Conservation (phyloP, 257 asterid species). For the Mentha longifolia region DNA sequence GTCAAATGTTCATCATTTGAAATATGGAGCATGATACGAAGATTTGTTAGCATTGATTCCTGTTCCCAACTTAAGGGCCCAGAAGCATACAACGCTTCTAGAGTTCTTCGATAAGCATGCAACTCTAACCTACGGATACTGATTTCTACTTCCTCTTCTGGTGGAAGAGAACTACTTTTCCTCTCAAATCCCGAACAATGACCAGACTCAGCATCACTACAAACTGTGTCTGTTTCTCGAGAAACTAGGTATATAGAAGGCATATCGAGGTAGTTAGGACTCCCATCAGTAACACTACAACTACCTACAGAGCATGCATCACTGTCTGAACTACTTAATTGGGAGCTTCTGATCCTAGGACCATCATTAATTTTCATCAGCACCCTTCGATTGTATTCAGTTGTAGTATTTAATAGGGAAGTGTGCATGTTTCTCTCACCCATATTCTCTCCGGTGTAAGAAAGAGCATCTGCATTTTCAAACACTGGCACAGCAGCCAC, state of each 20-base stretch:
- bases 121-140: slow-evolving; percentile 76
- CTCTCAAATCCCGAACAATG: slow-evolving; percentile 50
- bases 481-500: slow-evolving; percentile 37
- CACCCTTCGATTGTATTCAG: slow-evolving; percentile 53
- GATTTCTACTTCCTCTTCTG: slow-evolving; percentile 57
- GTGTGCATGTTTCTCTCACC: slow-evolving; percentile 58
- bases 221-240: slow-evolving; percentile 46
- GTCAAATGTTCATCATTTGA: slow-evolving; percentile 93
- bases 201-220: slow-evolving; percentile 74
- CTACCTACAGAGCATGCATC: slow-evolving; percentile 84
- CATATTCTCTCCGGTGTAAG: slow-evolving; percentile 56
- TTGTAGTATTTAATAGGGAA: slow-evolving; percentile 50
- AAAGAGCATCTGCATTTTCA: slow-evolving; percentile 74
- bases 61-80: slow-evolving; percentile 98
- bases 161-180: slow-evolving; percentile 46
- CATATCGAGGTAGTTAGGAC: slow-evolving; percentile 44
- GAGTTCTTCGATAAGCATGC: slow-evolving; percentile 79
- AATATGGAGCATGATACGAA: slow-evolving; percentile 79
- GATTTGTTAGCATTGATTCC: slow-evolving; percentile 81
- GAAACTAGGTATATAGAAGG: slow-evolving; percentile 38
- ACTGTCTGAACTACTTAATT: slow-evolving; percentile 49
- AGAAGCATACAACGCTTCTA: slow-evolving; percentile 74
- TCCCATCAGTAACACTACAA: slow-evolving; percentile 62
- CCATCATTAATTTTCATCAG: slow-evolving; percentile 40
- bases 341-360: slow-evolving; percentile 42